Evolutionary conservation across 331 rosid genomes (phyloP).

Genomic region (Quercus phellos): DNA sequence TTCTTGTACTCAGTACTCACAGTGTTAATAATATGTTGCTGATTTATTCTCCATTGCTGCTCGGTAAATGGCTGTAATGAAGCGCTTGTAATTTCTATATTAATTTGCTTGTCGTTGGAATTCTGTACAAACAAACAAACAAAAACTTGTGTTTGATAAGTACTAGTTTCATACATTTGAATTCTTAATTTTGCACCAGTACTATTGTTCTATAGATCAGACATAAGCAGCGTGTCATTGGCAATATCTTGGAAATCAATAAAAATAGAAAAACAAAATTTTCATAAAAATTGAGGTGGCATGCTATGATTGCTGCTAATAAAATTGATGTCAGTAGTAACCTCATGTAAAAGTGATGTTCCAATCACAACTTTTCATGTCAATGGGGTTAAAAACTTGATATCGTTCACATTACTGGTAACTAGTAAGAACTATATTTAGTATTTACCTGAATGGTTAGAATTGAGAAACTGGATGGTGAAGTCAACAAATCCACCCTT

Average conservation of each 20-base stretch:
- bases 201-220: not conserved
- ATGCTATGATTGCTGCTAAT: no score
- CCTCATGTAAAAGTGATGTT: no score
- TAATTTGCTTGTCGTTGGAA: not conserved
- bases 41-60: conserved; percentile 65
- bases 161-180: not conserved
- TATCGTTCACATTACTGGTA: no score
- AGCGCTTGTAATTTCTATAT: conserved; percentile 43
- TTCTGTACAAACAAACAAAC: no score
- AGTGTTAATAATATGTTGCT: conserved; percentile 59
- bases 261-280: no score
- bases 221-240: not conserved
- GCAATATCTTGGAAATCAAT: no score
- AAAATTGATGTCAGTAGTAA: no score
- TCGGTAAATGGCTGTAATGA: conserved; percentile 70
- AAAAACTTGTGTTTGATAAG: not conserved
- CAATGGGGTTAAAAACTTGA: not conserved
- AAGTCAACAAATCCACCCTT: conserved; percentile 85
- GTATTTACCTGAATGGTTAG: conserved; percentile 48
- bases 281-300: no score
- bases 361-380: no score
- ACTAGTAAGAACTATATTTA: conserved; percentile 2
- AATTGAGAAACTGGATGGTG: conserved; percentile 38
- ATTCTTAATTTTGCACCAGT: not conserved
- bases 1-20: conserved; percentile 27